Evolutionary conservation across 208 protist species (phyloP), one percentile per base, ranked within the genome.

Genomic region (Trypanosoma boissoni): DNA sequence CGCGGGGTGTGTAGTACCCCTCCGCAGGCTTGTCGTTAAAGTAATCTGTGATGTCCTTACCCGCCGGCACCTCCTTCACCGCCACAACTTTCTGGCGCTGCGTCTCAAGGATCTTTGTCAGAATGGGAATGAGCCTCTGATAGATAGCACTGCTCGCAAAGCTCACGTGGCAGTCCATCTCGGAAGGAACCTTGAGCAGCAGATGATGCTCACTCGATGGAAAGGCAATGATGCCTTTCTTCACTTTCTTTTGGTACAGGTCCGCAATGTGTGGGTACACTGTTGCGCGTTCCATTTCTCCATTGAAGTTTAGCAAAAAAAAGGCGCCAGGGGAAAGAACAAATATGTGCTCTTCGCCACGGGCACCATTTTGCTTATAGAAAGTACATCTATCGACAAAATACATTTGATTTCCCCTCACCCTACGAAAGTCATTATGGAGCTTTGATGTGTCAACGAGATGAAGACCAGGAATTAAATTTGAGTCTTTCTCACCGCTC

Each of bases 141-240:
- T 50, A 36, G 20, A 28, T 14, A 27, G 16, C 26, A 5, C 26
- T 1, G 41, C n/a, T 58, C 2, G n/a, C 16, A 49, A 67, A 67
- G 21, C 43, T 46, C 26, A 67, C 23, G n/a, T 67, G 60, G 20
- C 48, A 57, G 20, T 67, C 60, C 27, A 67, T 58, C 23, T 67
- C 49, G 4, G 16, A 28, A 6, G 60, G 49, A 20, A 58, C 23
- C 29, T 58, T 67, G 18, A 67, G 32, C 1, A 67, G 1, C 1
- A 67, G 14, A 26, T 67, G 60, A 20, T 52, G 8, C 18, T 67
- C 60, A n/a, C 23, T 36, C 2, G 31, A 18, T 18, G 16, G 28
- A 31, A 63, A 63, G 24, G 12, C 14, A 2, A 58, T 2, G 0
- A 57, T 3, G 23, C 41, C 51, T 26, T 65, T 45, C 50, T 59